Percentiles rank a stretch among this genome's conserved stretches.
These are phyloP conservation scores for Phaeotremella fagi DNA, from an alignment of 768 basidiomycete species.

Conservation along the genomic window DNA sequence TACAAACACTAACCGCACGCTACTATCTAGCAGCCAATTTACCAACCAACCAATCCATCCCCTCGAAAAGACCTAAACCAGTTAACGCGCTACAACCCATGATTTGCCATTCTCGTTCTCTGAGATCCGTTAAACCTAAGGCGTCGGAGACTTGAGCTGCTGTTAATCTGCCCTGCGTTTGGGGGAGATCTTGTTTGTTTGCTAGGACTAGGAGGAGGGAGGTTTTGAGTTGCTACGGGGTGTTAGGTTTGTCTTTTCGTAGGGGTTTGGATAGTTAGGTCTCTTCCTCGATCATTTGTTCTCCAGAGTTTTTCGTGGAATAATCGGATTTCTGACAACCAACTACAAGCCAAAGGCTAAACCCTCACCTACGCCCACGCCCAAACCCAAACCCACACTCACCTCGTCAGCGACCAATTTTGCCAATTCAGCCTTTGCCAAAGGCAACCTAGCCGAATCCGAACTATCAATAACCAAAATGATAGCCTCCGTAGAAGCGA, in stretches of 20 bases:
- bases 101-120: constrained; percentile 48
- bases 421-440: constrained; percentile 45
- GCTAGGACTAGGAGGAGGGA: constrained; percentile 45
- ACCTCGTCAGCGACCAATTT: constrained; percentile 46
- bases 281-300: no score
- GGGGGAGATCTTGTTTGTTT: constrained; percentile 48
- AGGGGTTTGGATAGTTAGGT: no score
- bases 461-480: constrained; percentile 48
- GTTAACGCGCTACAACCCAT: constrained; percentile 46
- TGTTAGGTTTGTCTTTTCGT: no score
- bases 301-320: no score
- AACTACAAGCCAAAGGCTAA: no score
- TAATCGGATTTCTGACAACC: no score
- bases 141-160: constrained; percentile 48
- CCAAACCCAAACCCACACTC: constrained; percentile 13
- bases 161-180: constrained; percentile 34
- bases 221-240: constrained; percentile 37
- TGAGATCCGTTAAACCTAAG: constrained; percentile 42
- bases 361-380: no score
- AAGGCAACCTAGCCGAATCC: constrained; percentile 35
- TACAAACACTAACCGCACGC: not conserved
- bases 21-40: constrained; percentile 26
- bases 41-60: constrained; percentile 46
- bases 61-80: constrained; percentile 42
- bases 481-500: constrained; percentile 41